Percentiles rank a stretch among this genome's conserved stretches.
Conservation (phyloP, 164 flowering plant species). For the Piper longum region DNA sequence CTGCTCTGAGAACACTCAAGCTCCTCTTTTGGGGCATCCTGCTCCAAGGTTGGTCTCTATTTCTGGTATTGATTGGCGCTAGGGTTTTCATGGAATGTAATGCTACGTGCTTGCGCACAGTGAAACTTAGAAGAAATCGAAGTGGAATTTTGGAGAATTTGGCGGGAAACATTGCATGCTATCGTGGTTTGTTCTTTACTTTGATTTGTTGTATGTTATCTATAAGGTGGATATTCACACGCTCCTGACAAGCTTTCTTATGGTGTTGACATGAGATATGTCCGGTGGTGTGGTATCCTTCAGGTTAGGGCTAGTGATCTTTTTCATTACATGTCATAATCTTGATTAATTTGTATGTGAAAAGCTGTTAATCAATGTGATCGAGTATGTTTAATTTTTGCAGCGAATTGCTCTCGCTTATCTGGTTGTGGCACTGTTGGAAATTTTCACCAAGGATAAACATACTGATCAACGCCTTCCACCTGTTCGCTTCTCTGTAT, state of each 20-base stretch:
- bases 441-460: constrained; percentile 34
- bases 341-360: not conserved
- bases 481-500: constrained; percentile 28
- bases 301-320: constrained; percentile 36
- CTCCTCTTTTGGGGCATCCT: constrained; percentile 81
- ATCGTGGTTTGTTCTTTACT: not conserved
- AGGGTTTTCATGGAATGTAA: no score
- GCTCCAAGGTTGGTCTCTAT: constrained; percentile 51
- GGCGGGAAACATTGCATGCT: no score
- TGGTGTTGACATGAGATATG: constrained; percentile 69
- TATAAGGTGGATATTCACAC: constrained; percentile 67
- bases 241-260: constrained; percentile 73
- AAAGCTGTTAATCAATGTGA: not conserved
- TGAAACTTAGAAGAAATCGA: no score
- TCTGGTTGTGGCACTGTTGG: constrained; percentile 32
- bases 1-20: constrained; percentile 50
- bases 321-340: not conserved
- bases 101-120: no score
- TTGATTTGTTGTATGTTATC: constrained; percentile 4
- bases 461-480: constrained; percentile 15
- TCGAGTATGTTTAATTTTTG: constrained; percentile 6
- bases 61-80: no score
- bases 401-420: constrained; percentile 48
- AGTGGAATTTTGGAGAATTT: no score
- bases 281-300: constrained; percentile 83